These are phyloP conservation scores for Crithidia expoeki DNA, from an alignment of 208 protist species.

Conservation along the genomic window DNA sequence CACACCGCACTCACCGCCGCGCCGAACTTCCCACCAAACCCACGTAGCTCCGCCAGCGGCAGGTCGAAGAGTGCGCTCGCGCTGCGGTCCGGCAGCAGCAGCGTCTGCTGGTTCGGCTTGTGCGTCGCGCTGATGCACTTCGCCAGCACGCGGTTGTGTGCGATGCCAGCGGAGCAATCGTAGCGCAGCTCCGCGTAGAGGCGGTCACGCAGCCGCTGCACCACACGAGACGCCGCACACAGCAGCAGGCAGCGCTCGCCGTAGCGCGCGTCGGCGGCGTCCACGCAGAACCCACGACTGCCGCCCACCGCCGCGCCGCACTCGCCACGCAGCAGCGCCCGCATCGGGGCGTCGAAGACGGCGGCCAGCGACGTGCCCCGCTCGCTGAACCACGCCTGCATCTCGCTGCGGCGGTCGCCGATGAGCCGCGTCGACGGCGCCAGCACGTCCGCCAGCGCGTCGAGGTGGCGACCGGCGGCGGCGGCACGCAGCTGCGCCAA, in stretches of 20 bases:
- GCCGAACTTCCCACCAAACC: constrained; percentile 86
- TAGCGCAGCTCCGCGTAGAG: constrained; percentile 76
- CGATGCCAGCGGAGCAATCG: constrained; percentile 87
- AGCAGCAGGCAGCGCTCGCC: constrained; percentile 55
- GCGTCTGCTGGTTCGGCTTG: constrained; percentile 89
- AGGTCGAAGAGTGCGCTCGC: constrained; percentile 65
- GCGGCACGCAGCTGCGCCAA: too few species aligned
- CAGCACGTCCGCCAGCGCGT: constrained; percentile 54
- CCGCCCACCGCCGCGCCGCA: constrained; percentile 24
- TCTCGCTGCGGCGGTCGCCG: constrained; percentile 48
- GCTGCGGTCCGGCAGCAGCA: constrained; percentile 65
- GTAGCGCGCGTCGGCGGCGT: constrained; percentile 28
- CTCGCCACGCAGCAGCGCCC: constrained; percentile 40
- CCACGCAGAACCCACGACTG: constrained; percentile 39
- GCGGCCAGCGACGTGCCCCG: constrained; percentile 53
- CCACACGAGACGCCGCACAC: constrained; percentile 67
- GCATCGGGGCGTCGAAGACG: constrained; percentile 63
- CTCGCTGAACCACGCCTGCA: constrained; percentile 48
- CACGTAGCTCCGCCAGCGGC: constrained; percentile 58
- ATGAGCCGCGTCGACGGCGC: constrained; percentile 60
- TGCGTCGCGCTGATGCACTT: constrained; percentile 81
- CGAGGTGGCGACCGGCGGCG: constrained; percentile 20
- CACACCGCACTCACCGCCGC: constrained; percentile 43
- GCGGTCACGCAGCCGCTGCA: constrained; percentile 54
- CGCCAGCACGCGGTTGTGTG: constrained; percentile 82